A percentile compares a stretch with the other conserved stretches of the same genome.
Conservation (phyloP, 2,329 filamentous ascomycete species). For the Myriangium duriaei region DNA sequence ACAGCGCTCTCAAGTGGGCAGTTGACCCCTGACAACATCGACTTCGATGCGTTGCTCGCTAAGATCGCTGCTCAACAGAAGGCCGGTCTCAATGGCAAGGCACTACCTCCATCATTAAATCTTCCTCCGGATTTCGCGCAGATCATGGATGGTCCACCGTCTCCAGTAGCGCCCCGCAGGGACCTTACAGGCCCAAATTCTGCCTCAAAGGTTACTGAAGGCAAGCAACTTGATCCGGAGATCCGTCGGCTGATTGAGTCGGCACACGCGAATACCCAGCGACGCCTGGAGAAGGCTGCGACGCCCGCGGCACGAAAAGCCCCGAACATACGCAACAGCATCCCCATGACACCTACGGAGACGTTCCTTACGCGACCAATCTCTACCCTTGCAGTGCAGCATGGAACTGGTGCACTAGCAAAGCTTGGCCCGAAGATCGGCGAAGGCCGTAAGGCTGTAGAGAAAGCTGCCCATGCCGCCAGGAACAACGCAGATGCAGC, state of each 20-base stretch:
- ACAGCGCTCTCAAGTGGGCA: constrained; percentile 36
- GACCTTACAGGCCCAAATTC: constrained; percentile 15
- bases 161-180: neutral
- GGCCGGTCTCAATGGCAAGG: constrained; percentile 16
- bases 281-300: constrained; percentile 15
- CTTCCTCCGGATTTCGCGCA: constrained; percentile 4
- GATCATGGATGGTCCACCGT: neutral
- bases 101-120: constrained; percentile 8
- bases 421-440: constrained; percentile 9
- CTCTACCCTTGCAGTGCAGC: constrained; percentile 22
- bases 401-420: constrained; percentile 6
- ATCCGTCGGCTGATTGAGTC: constrained; percentile 9
- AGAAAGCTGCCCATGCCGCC: constrained; percentile 14
- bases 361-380: constrained; percentile 23
- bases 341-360: constrained; percentile 23
- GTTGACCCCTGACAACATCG: constrained; percentile 22
- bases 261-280: constrained; percentile 14
- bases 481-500: constrained; percentile 17
- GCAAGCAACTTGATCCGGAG: constrained; percentile 13
- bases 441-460: constrained; percentile 7
- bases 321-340: constrained; percentile 16
- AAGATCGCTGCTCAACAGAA: constrained; percentile 24
- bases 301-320: constrained; percentile 9
- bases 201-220: constrained; percentile 14
- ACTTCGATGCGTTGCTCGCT: constrained; percentile 22